These are phyloP conservation scores for Sarcodon sp. DNA, from an alignment of 768 basidiomycete genomes.

Conservation along the genomic window DNA sequence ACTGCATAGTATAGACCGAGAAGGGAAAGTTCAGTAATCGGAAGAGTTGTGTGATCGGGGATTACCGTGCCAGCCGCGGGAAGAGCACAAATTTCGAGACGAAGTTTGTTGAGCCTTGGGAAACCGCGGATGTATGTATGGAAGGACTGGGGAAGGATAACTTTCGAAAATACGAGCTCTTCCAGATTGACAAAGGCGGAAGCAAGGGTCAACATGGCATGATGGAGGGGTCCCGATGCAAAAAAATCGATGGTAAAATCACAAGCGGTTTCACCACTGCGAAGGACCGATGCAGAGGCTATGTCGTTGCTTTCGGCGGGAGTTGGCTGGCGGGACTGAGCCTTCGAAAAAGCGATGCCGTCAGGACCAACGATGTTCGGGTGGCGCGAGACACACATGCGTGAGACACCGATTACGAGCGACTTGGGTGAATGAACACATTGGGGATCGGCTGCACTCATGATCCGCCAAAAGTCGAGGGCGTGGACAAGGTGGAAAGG, in stretches of 20 bases:
- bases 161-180: slow-evolving; percentile 22
- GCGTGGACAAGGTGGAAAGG: slow-evolving; percentile 16
- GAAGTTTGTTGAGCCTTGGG: slow-evolving; percentile 22
- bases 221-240: slow-evolving; percentile 7
- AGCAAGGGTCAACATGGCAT: slow-evolving; percentile 8
- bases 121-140: slow-evolving; percentile 23
- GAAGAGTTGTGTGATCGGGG: slow-evolving; percentile 18
- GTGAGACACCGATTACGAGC: slow-evolving; percentile 10
- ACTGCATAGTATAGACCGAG: slow-evolving; percentile 16
- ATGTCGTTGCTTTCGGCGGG: not conserved
- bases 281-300: slow-evolving; percentile 1
- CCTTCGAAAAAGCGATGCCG: slow-evolving; percentile 1
- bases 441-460: slow-evolving; percentile 8
- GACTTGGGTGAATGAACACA: slow-evolving; percentile 8
- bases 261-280: slow-evolving; percentile 5
- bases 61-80: slow-evolving; percentile 11
- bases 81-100: slow-evolving; percentile 26
- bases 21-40: slow-evolving; percentile 29
- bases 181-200: slow-evolving; percentile 22
- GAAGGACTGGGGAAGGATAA: slow-evolving; percentile 23
- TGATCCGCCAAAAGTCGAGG: slow-evolving; percentile 2
- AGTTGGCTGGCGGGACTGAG: not conserved
- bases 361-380: slow-evolving; percentile 5
- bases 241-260: not conserved
- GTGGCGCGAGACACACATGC: slow-evolving; percentile 1